Percentiles rank a stretch among this genome's conserved stretches.
Conservation (phyloP, 768 basidiomycete genomes). For the Russula abietina region DNA sequence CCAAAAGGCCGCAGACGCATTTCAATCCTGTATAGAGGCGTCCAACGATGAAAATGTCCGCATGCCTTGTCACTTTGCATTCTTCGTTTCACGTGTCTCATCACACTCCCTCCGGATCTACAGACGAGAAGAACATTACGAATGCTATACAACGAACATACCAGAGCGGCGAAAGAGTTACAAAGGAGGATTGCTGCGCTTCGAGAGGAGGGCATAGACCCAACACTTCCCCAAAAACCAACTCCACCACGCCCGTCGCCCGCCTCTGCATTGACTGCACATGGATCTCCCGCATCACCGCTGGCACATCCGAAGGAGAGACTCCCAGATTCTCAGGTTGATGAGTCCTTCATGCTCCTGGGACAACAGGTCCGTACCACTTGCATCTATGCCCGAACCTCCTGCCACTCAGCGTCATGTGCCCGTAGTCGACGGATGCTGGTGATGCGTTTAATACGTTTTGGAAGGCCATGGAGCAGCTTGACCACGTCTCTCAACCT, state of each 20-base stretch:
- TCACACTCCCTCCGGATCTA: background rate
- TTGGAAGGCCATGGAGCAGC: conserved; percentile 83
- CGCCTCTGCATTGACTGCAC: conserved; percentile 24
- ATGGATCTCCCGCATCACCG: conserved; percentile 38
- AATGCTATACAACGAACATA: conserved; percentile 70
- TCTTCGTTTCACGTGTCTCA: background rate
- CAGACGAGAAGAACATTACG: conserved; percentile 74
- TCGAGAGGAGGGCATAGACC: conserved; percentile 72
- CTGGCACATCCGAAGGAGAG: conserved; percentile 45
- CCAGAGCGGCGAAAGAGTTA: conserved; percentile 63
- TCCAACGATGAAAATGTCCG: conserved; percentile 65
- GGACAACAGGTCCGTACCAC: conserved; percentile 59
- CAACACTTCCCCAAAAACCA: conserved; percentile 60
- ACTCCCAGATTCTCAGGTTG: conserved; percentile 48
- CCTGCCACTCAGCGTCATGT: conserved; percentile 8
- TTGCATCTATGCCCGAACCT: background rate
- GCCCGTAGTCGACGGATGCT: conserved; percentile 44
- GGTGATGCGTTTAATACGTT: conserved; percentile 86
- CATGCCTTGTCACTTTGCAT: conserved; percentile 12
- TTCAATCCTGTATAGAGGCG: conserved; percentile 64
- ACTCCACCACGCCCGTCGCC: conserved; percentile 29
- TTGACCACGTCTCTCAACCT: conserved; percentile 77
- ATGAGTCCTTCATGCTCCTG: conserved; percentile 86
- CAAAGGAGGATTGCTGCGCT: conserved; percentile 67
- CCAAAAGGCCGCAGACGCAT: conserved; percentile 68